Conservation (phyloP, 257 asterid genomes). For the Galeopsis tetrahit region DNA sequence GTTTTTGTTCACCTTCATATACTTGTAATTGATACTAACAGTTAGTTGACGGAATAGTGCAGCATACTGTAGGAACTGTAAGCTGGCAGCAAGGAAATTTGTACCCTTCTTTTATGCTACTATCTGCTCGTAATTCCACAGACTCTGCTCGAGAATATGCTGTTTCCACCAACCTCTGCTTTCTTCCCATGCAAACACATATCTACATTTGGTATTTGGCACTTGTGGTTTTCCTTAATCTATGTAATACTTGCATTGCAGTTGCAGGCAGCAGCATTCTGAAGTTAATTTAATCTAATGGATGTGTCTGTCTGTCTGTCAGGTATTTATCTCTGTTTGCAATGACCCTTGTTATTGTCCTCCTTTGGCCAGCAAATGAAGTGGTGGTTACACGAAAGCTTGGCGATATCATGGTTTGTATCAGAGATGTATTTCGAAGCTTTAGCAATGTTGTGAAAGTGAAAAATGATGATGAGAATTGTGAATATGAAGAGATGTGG, state of each 20-base stretch:
- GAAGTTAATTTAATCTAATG: slow-evolving; percentile 30
- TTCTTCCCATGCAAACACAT: slow-evolving; percentile 81
- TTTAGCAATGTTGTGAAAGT: slow-evolving; percentile 54
- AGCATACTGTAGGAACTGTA: slow-evolving; percentile 95
- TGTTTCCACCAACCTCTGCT: slow-evolving; percentile 69
- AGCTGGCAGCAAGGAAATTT: slow-evolving; percentile 99
- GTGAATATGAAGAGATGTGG: slow-evolving; percentile 92
- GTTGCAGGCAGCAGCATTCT: neutral
- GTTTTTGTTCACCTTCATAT: neutral
- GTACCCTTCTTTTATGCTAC: slow-evolving; percentile 92
- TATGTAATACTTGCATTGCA: neutral
- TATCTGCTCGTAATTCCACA: slow-evolving; percentile 65
- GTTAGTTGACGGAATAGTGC: slow-evolving; percentile 51
- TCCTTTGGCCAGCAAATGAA: slow-evolving; percentile 75
- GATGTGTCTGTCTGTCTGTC: slow-evolving; percentile 39
- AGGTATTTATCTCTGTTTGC: slow-evolving; percentile 82
- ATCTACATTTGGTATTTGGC: slow-evolving; percentile 74
- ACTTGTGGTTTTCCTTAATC: neutral
- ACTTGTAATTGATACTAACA: slow-evolving; percentile 7
- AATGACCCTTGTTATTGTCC: slow-evolving; percentile 61
- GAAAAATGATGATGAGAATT: slow-evolving; percentile 81
- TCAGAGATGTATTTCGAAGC: slow-evolving; percentile 47
- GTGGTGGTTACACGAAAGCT: slow-evolving; percentile 46
- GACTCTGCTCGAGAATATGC: slow-evolving; percentile 43
- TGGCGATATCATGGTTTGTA: slow-evolving; percentile 42